Evolutionary conservation across 2,329 filamentous ascomycete species (phyloP), one percentile per base, ranked within the genome.

Genomic region (Claviceps spartinae): DNA sequence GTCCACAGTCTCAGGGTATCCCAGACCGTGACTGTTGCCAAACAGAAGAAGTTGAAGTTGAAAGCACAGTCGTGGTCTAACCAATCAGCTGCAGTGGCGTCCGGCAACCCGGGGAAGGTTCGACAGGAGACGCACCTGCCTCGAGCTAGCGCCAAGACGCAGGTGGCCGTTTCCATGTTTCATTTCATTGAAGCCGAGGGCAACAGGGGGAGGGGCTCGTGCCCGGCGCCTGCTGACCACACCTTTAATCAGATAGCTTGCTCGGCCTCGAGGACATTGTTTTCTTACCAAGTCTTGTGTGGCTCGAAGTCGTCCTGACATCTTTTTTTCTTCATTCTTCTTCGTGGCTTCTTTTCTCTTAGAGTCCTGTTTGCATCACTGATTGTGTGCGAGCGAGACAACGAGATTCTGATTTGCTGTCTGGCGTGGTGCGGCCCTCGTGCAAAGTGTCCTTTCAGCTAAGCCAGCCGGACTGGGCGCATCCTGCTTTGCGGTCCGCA

Each of bases 381-480:
- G 20, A 14, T 37, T 38, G 9, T 34, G 18, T 47, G 46, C 18
- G 20, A 40, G 36, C 22, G 34, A 18, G 22, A 36, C 13, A 38
- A 48, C 5, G n/a, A 22, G 30, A 36, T 18, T 9, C n/a, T 9
- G 30, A 4, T 40, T 44, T 48, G 42, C 34, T 16, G 16, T 26
- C 30, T 40, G 38, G 26, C 41, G 45, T 34, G n/a, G 40, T 22
- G 48, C 47, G 18, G 37, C 24, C 11, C n/a, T 6, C n/a, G 34
- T 42, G 26, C 37, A 50, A 53, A 22, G 37, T 53, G 43, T 48
- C 37, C 48, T 47, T 18, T 24, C 48, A 40, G 43, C 52, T 43
- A 38, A 37, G 26, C 48, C 48, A 53, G 52, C 48, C 45, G 44
- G 44, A 26, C 48, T 44, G 52, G 48, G 40, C 9, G 26, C 36